Evolutionary conservation across 257 asterid species (phyloP).

Genomic region (Nicotiana otophora): DNA sequence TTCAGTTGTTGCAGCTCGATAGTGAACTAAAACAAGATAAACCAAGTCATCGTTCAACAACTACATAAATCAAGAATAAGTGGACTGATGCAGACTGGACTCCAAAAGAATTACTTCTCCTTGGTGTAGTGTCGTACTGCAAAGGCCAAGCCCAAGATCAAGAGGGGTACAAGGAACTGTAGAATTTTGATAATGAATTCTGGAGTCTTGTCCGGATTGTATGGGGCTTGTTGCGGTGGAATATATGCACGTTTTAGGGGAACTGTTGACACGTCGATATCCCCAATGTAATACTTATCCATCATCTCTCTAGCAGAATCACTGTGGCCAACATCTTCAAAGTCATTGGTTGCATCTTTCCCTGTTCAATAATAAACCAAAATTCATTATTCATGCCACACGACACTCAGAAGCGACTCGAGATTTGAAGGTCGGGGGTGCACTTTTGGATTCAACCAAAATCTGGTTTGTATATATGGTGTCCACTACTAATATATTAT

Average conservation of each 20-base stretch:
- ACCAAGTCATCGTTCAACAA: slow-evolving; percentile 15
- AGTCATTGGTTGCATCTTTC: slow-evolving; percentile 79
- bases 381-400: background rate
- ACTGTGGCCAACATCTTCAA: slow-evolving; percentile 82
- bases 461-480: too few relatives aligned
- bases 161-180: slow-evolving; percentile 72
- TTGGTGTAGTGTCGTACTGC: slow-evolving; percentile 72
- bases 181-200: slow-evolving; percentile 60
- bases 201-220: slow-evolving; percentile 51
- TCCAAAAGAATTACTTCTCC: slow-evolving; percentile 36
- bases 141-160: slow-evolving; percentile 72
- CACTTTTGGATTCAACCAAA: too few relatives aligned
- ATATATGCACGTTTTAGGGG: slow-evolving; percentile 51
- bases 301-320: slow-evolving; percentile 63
- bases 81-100: slow-evolving; percentile 2
- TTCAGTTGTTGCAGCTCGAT: background rate
- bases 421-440: too few relatives aligned
- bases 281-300: slow-evolving; percentile 65
- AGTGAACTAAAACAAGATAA: slow-evolving; percentile 7
- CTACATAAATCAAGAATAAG: slow-evolving; percentile 14
- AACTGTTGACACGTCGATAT: slow-evolving; percentile 49
- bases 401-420: background rate
- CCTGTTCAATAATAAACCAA: slow-evolving; percentile 32
- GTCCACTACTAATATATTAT: too few relatives aligned
- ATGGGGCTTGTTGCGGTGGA: slow-evolving; percentile 33